Evolutionary conservation across 106 monocot species (phyloP).

Genomic region (Allium fistulosum): DNA sequence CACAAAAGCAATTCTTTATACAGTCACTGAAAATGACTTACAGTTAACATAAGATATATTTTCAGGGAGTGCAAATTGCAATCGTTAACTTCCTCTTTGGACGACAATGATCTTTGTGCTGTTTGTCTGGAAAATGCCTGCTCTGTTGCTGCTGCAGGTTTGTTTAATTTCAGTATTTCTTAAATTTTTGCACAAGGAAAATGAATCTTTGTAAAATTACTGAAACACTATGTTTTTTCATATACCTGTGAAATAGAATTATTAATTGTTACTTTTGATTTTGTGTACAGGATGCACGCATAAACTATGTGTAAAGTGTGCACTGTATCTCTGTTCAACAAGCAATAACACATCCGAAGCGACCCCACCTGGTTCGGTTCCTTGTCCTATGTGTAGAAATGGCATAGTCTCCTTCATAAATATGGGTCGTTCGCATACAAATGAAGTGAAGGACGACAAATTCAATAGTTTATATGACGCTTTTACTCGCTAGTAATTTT

Average conservation of each 20-base stretch:
- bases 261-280: no score
- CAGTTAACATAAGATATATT: background rate
- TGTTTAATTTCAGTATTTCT: background rate
- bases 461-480: background rate
- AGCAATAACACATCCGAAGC: constrained; percentile 25
- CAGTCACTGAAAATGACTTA: no score
- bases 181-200: background rate
- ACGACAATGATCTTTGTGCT: constrained; percentile 56
- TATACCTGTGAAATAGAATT: no score
- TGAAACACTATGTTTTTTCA: no score
- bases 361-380: constrained; percentile 42
- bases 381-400: constrained; percentile 62
- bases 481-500: background rate
- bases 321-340: constrained; percentile 50
- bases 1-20: background rate
- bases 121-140: constrained; percentile 63
- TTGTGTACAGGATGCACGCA: constrained; percentile 41
- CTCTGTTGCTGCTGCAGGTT: constrained; percentile 69
- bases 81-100: constrained; percentile 21
- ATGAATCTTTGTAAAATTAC: background rate
- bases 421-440: constrained; percentile 8
- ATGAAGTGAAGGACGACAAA: constrained; percentile 17
- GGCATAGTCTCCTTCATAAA: constrained; percentile 47
- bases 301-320: constrained; percentile 58
- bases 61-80: constrained; percentile 61